Base-by-base conservation (phyloP, 257 asterid species). In the Ilex aquifolium region DNA sequence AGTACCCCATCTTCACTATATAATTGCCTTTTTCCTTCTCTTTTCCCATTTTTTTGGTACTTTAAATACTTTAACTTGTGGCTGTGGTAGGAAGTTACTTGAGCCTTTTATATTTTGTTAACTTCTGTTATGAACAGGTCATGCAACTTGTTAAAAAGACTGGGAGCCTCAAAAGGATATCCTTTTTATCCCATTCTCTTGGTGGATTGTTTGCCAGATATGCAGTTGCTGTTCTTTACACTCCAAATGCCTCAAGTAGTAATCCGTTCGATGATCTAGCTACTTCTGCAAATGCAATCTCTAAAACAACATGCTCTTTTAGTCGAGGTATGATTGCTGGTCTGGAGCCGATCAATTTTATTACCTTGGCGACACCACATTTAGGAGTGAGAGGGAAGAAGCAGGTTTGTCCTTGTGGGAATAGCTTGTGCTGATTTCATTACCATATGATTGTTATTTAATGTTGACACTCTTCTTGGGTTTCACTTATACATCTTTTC, bases 321-420 rank as follows among this genome's bases (percentile, higher is more conserved):
- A 73, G 52, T 56, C 61, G 66, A 60, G 86, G 87, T 62, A 69
- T 69, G 49, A 83, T 91, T 80, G 91, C 97, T 66, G 95, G 97
- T 55, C 79, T 91, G 71, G 91, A 91, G 75, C 93, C 97, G 57
- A 74, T 85, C 61, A 85, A 87, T 74, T 92, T 92, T 78, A 87
- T 92, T 66, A 87, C 99, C 74, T 79, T 92, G 64, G 99, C 97
- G 50, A 92, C 95, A n/a, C 98, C 98, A 74, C 98, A 92, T 87
- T 95, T 92, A 30, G 97, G 97, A 48, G 98, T 92, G 55, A 80
- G 97, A 77, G 98, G 98, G 65, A 89, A 79, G 68, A 92, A 77
- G 59, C 97, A 92, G 96, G 97, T 88, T 75, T 62, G 65, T 74
- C 68, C 32, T 71, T 46, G 6, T 11, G 8, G 42, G 42, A 36